Evolutionary conservation across 371 early-diverging fungal genomes (phyloP).

Genomic region (Mucor sp.): DNA sequence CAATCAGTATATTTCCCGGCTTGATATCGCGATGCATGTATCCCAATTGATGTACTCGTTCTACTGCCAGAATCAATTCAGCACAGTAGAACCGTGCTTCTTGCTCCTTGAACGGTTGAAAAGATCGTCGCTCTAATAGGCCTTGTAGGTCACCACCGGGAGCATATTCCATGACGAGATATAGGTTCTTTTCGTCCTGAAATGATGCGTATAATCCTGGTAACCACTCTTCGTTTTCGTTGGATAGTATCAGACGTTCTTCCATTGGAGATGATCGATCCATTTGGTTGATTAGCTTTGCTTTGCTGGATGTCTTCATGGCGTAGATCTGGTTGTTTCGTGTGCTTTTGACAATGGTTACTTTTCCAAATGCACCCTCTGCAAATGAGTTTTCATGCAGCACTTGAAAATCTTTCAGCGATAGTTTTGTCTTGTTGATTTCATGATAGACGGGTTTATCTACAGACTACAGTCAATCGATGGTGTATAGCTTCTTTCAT

Average conservation of each 20-base stretch:
- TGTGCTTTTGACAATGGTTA: constrained; percentile 66
- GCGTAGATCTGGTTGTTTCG: constrained; percentile 80
- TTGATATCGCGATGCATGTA: constrained; percentile 95
- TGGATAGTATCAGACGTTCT: constrained; percentile 82
- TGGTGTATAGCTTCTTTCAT: neutral
- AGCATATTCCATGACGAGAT: constrained; percentile 96
- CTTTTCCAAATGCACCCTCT: constrained; percentile 30
- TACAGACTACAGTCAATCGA: neutral
- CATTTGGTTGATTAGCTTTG: constrained; percentile 77
- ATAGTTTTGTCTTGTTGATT: constrained; percentile 12
- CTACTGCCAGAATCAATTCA: constrained; percentile 91
- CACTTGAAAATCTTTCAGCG: constrained; percentile 24
- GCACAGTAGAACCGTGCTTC: constrained; percentile 96
- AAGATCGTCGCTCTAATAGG: constrained; percentile 83
- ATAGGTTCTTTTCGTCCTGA: constrained; percentile 87
- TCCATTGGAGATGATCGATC: constrained; percentile 92
- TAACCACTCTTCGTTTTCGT: constrained; percentile 80
- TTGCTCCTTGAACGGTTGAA: constrained; percentile 72
- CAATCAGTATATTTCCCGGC: constrained; percentile 81
- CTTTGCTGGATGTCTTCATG: constrained; percentile 94
- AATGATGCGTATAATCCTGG: constrained; percentile 86
- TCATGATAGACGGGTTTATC: constrained; percentile 26
- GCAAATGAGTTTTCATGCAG: constrained; percentile 23
- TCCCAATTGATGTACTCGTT: constrained; percentile 88
- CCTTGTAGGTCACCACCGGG: constrained; percentile 97